Base-by-base conservation (phyloP, 2,329 filamentous ascomycete genomes). In the Akanthomyces muscarius region DNA sequence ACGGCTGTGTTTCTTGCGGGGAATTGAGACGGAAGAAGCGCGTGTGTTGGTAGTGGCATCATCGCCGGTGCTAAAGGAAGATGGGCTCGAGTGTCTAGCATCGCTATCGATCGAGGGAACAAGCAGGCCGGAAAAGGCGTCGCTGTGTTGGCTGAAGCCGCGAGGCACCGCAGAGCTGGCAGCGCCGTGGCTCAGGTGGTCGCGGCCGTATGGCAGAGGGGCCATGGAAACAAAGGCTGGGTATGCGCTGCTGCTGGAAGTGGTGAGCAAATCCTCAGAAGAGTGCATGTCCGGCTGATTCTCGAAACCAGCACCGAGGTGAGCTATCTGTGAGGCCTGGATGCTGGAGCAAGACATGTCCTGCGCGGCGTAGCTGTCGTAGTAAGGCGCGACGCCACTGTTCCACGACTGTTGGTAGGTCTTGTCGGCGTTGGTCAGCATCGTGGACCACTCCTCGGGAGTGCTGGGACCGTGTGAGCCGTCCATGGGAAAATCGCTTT, bases 401-500 rank as follows among this genome's bases (percentile, higher is more conserved):
- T 63, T 59, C 61, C 61, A 63, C 30, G 54, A 36, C 28, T 58
- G 53, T 21, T 54, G 47, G 53, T 63, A 53, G 48, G 36, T 16
- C 61, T 54, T 59, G 54, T 63, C 61, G 54, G 41, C 33, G 50
- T 66, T 74, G 1, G 73, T 73, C n/a, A 74, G 70, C 52, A 73
- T 67, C 21, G 71, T 53, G 30, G 71, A 68, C 36, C 71, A 68
- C 50, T 78, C 77, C 14, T 72, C 69, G 2, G 77, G 76, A 2
- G 78, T 78, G 33, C 71, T 69, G 11, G 77, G 77, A n/a, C 71
- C 70, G 55, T 69, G 61, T 14, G 56, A 65, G 61, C 72, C 41
- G 14, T 64, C 69, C 58, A 72, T 71, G 57, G 71, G 73, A 28
- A 72, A 70, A 57, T 81, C 78, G 61, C 72, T 74, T n/a, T 79